These are phyloP conservation scores for Xylaria sp. DNA, from an alignment of 2,329 filamentous ascomycete genomes.

Conservation along the genomic window DNA sequence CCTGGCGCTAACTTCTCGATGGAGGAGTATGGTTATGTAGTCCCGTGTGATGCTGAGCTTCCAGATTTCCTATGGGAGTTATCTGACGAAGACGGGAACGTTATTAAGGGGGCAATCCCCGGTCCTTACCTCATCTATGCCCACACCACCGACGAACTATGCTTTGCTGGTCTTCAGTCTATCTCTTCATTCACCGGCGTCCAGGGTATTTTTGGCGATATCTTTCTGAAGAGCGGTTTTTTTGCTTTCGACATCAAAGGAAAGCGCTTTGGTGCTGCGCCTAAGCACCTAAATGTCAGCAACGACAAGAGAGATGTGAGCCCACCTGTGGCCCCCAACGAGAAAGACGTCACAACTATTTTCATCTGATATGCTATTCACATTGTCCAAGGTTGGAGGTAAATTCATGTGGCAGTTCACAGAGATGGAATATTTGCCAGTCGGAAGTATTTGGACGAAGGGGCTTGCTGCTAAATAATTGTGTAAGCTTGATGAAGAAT, in stretches of 20 bases:
- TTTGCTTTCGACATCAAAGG: constrained; percentile 72
- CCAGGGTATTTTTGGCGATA: constrained; percentile 77
- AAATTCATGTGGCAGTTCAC: not conserved
- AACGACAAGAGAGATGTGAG: constrained; percentile 35
- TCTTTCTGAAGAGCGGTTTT: constrained; percentile 82
- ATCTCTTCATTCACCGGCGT: constrained; percentile 58
- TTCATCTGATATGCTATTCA: constrained; percentile 21
- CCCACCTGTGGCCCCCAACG: not conserved
- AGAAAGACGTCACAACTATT: constrained; percentile 13
- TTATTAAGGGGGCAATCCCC: constrained; percentile 63
- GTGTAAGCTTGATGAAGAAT: constrained; percentile 1
- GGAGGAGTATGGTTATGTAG: constrained; percentile 61
- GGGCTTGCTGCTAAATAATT: not conserved
- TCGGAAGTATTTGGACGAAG: constrained; percentile 5
- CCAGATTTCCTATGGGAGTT: constrained; percentile 67
- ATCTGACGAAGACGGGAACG: constrained; percentile 54
- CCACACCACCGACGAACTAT: constrained; percentile 61
- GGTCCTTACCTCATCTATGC: constrained; percentile 67
- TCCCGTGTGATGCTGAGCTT: constrained; percentile 66
- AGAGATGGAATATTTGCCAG: not conserved
- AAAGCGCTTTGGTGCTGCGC: constrained; percentile 57
- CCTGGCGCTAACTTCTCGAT: constrained; percentile 61
- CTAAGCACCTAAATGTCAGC: constrained; percentile 51
- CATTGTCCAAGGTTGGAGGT: not conserved
- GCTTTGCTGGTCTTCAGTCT: constrained; percentile 81